Evolutionary conservation across 192 early-diverging fungal species (phyloP), one percentile per base, ranked within the genome.

Genomic region (Coemansia sp.): DNA sequence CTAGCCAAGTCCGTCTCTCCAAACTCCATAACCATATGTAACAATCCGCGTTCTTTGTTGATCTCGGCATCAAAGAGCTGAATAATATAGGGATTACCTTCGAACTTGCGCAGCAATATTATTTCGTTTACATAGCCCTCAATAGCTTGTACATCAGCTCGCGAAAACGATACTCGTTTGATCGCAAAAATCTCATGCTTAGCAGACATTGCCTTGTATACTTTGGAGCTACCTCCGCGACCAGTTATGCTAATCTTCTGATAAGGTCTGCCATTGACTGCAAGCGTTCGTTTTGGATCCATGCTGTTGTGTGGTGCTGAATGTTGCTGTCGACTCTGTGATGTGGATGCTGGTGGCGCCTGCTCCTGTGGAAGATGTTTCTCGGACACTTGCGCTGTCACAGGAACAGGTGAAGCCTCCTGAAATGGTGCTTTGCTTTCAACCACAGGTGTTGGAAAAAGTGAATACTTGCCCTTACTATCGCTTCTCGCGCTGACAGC

Each of bases 71-170:
- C 91, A 20, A 85, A 83, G 60, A 98, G 68, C 36, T 87, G 84
- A 56, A 96, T 90, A 20, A 98, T 95, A n/a, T 88, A 67, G 19
- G 87, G 80, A 51, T 87, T 85, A n/a, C 78, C 77, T 6, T 66
- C 66, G 24, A 97, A 78, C 36, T 85, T 83, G 31, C 83, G 83
- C 51, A 98, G 78, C 9, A 98, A 69, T 2, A 84, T 78, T 22
- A 95, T 90, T 79, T 98, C 96, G 65, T 95, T 96, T 21, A 89
- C 56, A 61, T 92, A 97, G 21, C 92, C 88, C 51, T 85, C 79
- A 54, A 90, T 76, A 1, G 87, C 85, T 50, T 68, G 67, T 54
- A 84, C 65, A 57, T 94, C 95, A 0, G 78, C 85, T 7, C 83
- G 82, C 1, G 87, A 84, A 51, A 94, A 87, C 20, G 90, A 86